These are phyloP conservation scores for Fusarium udum DNA, from an alignment of 2,329 filamentous ascomycete species.

Conservation along the genomic window DNA sequence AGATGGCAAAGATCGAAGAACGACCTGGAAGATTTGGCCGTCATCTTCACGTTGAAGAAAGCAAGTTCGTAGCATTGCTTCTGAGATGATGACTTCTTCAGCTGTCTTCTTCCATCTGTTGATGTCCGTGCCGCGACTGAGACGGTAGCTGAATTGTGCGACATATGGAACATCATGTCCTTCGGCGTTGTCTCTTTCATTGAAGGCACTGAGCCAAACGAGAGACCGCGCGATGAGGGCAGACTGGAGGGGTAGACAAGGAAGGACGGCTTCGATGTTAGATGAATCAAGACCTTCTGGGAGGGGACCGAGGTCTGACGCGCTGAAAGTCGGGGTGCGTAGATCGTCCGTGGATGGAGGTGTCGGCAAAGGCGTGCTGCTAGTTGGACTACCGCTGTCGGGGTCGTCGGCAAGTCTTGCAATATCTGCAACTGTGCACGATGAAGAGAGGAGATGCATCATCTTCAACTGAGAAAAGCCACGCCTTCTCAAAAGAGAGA, in stretches of 20 bases:
- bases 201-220: neutral
- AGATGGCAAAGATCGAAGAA: neutral
- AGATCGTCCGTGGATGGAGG: neutral
- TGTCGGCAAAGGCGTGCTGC: neutral
- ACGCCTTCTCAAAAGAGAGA: neutral
- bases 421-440: neutral
- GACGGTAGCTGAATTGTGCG: slow-evolving; percentile 16
- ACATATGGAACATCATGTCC: slow-evolving; percentile 14
- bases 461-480: slow-evolving; percentile 11
- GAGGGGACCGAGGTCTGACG: neutral
- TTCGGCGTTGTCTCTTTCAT: fast-evolving
- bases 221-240: slow-evolving; percentile 16
- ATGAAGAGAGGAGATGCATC: neutral
- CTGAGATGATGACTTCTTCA: neutral
- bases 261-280: slow-evolving; percentile 3
- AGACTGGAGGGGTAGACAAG: slow-evolving; percentile 24
- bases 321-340: fast-evolving
- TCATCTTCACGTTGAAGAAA: slow-evolving; percentile 26
- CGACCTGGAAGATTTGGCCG: slow-evolving; percentile 9
- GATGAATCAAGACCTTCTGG: neutral
- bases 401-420: neutral
- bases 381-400: fast-evolving
- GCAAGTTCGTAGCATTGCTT: slow-evolving; percentile 15
- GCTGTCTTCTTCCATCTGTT: neutral
- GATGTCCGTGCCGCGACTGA: neutral